Conservation (phyloP, 2,329 filamentous ascomycete genomes). For the Colletotrichum eremochloae region DNA sequence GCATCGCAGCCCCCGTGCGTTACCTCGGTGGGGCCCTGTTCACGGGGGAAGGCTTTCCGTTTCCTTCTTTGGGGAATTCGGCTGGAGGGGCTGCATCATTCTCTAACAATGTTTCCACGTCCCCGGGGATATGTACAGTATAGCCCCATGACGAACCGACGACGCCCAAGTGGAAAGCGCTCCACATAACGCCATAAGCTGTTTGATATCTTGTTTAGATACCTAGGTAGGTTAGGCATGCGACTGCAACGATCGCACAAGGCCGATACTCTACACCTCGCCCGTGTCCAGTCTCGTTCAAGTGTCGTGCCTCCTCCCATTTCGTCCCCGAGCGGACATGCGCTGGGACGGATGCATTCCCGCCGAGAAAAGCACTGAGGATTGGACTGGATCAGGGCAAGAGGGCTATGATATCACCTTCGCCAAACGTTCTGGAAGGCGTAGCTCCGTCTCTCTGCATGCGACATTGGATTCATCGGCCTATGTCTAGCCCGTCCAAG, state of each 20-base stretch:
- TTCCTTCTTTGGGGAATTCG: slow-evolving; percentile 9
- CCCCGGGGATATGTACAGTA: neutral
- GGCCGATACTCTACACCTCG: too few species aligned
- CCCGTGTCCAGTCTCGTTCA: too few species aligned
- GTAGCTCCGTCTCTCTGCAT: slow-evolving; percentile 13
- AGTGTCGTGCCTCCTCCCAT: neutral
- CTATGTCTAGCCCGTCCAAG: neutral
- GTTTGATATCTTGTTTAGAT: neutral
- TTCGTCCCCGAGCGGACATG: neutral
- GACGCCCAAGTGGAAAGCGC: neutral
- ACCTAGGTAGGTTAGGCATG: too few species aligned
- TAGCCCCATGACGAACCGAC: slow-evolving; percentile 24
- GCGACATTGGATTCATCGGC: neutral
- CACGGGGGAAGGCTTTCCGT: slow-evolving; percentile 33
- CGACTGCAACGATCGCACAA: too few species aligned
- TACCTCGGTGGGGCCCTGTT: slow-evolving; percentile 25
- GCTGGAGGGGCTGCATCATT: neutral
- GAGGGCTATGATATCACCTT: neutral
- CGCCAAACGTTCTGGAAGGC: neutral
- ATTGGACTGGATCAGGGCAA: neutral
- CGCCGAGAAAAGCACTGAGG: neutral
- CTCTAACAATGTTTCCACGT: slow-evolving; percentile 5
- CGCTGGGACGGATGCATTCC: slow-evolving; percentile 26
- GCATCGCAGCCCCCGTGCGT: neutral
- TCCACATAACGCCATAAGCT: neutral